A percentile compares a stretch with the other conserved stretches of the same genome.
Evolutionary conservation across 192 early-diverging fungal genomes (phyloP).

Genomic region (Mortierella alpina): DNA sequence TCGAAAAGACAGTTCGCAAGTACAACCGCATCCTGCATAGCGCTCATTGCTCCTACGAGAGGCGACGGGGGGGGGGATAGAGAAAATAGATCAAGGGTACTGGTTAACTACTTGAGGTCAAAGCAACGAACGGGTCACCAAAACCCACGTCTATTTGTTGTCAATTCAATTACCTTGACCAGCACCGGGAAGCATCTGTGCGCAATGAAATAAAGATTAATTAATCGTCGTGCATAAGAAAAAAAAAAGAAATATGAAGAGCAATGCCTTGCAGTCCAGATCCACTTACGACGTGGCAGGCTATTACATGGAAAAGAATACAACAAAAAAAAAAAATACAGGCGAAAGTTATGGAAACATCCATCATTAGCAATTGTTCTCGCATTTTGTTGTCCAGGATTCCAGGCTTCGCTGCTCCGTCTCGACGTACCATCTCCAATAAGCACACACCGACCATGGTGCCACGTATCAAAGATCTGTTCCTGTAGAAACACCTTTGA

Average conservation of each 20-base stretch:
- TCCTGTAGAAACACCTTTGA: conserved; percentile 8
- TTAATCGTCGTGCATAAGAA: not conserved
- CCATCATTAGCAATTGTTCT: not conserved
- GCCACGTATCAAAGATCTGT: conserved; percentile 15
- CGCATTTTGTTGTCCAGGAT: not conserved
- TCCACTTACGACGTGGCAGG: no score
- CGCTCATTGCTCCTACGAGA: not conserved
- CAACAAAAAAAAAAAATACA: no score
- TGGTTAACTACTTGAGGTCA: not conserved
- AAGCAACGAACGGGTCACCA: not conserved
- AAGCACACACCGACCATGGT: conserved; percentile 13
- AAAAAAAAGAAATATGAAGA: no score
- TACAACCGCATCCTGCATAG: conserved; percentile 12
- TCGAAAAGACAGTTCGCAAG: conserved; percentile 14
- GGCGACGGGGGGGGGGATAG: not conserved
- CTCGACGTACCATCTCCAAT: conserved; percentile 17
- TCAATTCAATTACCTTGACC: conserved; percentile 3
- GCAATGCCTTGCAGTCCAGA: no score
- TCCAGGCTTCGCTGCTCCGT: not conserved
- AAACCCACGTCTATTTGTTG: not conserved
- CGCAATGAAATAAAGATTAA: not conserved
- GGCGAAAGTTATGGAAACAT: not conserved
- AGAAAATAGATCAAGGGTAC: not conserved
- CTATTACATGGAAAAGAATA: not conserved
- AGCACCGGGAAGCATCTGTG: conserved; percentile 4